Conservation (phyloP, 2,329 filamentous ascomycete species). For the Thelonectria olida region DNA sequence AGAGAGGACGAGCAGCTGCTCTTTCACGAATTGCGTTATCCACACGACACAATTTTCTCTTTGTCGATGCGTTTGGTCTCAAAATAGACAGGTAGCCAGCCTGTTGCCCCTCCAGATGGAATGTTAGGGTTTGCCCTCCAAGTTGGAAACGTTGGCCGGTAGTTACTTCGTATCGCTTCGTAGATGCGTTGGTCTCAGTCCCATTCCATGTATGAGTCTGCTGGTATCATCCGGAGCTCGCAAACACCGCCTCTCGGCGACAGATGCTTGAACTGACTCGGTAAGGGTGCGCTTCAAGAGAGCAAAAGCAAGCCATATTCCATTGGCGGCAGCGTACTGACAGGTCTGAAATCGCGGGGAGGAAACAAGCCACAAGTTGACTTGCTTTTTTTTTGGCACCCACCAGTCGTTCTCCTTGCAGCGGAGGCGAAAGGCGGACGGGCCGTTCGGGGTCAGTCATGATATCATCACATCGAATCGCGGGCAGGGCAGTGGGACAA, state of each 20-base stretch:
- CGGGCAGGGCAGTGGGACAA: not conserved
- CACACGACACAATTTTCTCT: not conserved
- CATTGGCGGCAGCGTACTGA: slow-evolving; percentile 20
- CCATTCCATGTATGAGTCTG: not conserved
- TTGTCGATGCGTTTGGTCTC: not conserved
- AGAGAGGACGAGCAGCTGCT: not conserved
- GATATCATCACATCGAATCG: slow-evolving; percentile 1
- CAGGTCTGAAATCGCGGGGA: slow-evolving; percentile 34
- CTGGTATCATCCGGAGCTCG: not conserved
- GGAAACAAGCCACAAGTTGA: slow-evolving; percentile 29
- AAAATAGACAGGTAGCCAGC: not conserved
- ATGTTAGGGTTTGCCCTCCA: slow-evolving; percentile 25
- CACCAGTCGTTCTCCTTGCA: slow-evolving; percentile 30
- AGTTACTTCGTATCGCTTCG: not conserved
- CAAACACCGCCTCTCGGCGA: not conserved
- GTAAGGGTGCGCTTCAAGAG: slow-evolving; percentile 17
- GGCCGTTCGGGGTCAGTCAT: not conserved
- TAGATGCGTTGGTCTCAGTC: slow-evolving; percentile 10
- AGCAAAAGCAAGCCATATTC: slow-evolving; percentile 28
- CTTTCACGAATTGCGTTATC: not conserved
- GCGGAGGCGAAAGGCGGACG: slow-evolving; percentile 10
- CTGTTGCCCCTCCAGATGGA: slow-evolving; percentile 13
- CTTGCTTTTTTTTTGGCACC: slow-evolving; percentile 15
- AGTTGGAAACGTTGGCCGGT: not conserved
- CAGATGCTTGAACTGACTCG: not conserved